Base-by-base conservation (phyloP, 2,329 filamentous ascomycete species). In the Pseudogymnoascus sp. region DNA sequence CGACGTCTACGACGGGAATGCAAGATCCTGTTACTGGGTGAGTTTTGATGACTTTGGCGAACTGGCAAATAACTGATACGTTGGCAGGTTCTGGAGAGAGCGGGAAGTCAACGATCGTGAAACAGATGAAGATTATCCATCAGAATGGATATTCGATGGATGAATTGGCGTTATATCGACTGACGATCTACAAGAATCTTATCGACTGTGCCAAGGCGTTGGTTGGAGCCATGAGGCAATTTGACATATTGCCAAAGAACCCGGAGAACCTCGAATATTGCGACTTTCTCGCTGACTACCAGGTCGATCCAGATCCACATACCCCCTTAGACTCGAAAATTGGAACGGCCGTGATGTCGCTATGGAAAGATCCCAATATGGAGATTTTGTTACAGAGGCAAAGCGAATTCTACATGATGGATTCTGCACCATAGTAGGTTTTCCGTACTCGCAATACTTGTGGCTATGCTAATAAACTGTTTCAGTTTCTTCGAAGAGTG, bases 61-160 rank as follows among this genome's bases (percentile, higher is more conserved):
- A 63, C 23, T 42, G 53, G 25, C 63, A 64, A 53, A 56, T 37
- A 14, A 33, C 61, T 66, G 59, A 60, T 65, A 59, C 16, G 18
- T 60, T 31, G 8, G 14, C 75, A 97, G 94, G 94, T 68, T 97
- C 94, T 68, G 94, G 94, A 68, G 94, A 99, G 80, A 97, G 93
- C 77, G 94, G 94, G 69, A 99, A 99, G 78, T 97, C 94, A 64
- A 99, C 94, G 8, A 97, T 99, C 71, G 94, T 99, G 70, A 99
- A 99, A 78, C 94, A 99, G 82, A 99, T 99, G 94, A 99, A 97
- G 79, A 99, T 99, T 71, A 97, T 99, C 73, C 94, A 99, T 74
- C 89, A 97, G 72, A 96, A 97, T 78, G 94, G 94, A 65, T 99
- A 99, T 77, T 92, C 91, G 10, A 86, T 91, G 69, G 93, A 97